These are phyloP conservation scores for Fusarium nisikadoi DNA, from an alignment of 2,329 filamentous ascomycete genomes.

Conservation along the genomic window DNA sequence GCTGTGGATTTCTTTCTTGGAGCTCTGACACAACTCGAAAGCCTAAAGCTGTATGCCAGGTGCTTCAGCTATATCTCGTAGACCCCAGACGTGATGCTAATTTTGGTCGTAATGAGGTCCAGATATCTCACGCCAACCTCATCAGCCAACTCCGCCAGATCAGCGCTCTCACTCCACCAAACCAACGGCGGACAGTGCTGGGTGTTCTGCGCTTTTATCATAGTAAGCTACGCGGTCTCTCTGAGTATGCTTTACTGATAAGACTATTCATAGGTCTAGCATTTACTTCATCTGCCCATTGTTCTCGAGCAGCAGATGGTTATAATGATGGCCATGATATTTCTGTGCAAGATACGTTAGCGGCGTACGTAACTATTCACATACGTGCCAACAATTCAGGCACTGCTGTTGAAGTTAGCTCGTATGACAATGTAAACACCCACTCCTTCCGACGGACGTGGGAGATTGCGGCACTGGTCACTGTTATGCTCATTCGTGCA, in stretches of 20 bases:
- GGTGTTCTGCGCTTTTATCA: not conserved
- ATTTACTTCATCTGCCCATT: not conserved
- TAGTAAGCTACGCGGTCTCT: rapidly evolving
- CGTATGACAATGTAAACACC: not conserved
- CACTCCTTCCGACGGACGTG: not conserved
- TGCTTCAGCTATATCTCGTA: rapidly evolving
- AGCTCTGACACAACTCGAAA: not conserved
- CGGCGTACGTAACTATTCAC: not conserved
- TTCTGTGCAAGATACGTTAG: not conserved
- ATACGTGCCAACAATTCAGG: not conserved
- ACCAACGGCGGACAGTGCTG: not conserved
- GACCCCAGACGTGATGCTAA: rapidly evolving
- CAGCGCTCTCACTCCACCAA: not conserved
- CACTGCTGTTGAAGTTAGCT: not conserved
- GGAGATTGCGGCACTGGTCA: not conserved
- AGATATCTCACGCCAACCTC: not conserved
- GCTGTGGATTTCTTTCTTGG: not conserved
- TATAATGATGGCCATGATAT: not conserved
- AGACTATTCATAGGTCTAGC: not conserved
- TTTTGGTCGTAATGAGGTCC: not conserved
- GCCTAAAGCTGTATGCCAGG: not conserved
- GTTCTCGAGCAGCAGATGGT: not conserved
- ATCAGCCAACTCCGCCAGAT: not conserved
- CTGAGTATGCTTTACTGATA: rapidly evolving
- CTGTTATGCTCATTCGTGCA: not conserved